These are phyloP conservation scores for Xylaria flabelliformis DNA, from an alignment of 495 filamentous ascomycete genomes.

Conservation along the genomic window DNA sequence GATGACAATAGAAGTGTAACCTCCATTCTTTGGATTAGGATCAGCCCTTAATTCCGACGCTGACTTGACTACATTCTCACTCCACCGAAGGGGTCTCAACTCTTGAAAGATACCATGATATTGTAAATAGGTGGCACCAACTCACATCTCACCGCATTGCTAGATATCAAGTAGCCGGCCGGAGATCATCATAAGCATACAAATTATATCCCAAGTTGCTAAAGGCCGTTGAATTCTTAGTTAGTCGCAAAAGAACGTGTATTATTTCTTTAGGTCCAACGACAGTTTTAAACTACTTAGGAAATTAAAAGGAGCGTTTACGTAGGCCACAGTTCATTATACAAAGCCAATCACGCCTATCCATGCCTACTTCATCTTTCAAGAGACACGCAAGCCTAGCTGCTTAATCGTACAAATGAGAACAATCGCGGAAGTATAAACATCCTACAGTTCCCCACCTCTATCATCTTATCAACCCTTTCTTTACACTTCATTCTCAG, in stretches of 20 bases:
- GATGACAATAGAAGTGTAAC: no score
- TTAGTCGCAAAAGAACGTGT: constrained; percentile 35
- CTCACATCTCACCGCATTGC: background rate
- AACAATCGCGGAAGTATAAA: background rate
- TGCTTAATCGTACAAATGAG: constrained; percentile 13
- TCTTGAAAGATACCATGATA: background rate
- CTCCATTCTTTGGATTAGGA: no score
- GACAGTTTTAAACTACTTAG: constrained; percentile 27
- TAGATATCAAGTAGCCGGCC: background rate
- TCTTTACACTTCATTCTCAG: constrained; percentile 37
- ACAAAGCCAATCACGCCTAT: constrained; percentile 19
- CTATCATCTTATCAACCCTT: constrained; percentile 15
- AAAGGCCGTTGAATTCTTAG: background rate
- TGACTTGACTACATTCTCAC: background rate
- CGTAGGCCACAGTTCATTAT: constrained; percentile 23
- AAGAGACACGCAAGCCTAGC: constrained; percentile 12
- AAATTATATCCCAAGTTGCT: background rate
- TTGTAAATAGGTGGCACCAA: background rate
- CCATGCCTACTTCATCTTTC: constrained; percentile 27
- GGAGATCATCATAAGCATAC: background rate
- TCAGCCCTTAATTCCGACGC: no score
- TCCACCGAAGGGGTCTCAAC: background rate
- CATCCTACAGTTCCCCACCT: background rate
- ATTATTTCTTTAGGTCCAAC: constrained; percentile 33
- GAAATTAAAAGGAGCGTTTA: constrained; percentile 36